phyloP scores from a whole-genome alignment of 148 eudicot genomes.

The Oxyria digyna region DNA sequence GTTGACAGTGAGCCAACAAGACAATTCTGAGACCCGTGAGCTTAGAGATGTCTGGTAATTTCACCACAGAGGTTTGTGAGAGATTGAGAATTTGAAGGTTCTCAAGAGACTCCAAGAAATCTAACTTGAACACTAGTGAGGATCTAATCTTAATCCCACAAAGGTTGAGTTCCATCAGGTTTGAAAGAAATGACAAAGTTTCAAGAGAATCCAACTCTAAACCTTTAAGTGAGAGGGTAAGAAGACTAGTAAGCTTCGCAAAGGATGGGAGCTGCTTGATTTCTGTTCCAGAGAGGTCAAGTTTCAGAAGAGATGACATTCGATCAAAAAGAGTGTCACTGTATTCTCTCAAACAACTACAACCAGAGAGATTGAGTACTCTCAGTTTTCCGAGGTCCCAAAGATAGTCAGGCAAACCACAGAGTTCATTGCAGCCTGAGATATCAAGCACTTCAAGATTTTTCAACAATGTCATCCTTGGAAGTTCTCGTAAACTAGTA shows the following conservation, averaged over 20 bases:
- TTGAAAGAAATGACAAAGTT: slow-evolving; percentile 8
- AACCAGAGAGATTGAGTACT: not conserved
- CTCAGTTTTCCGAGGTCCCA: not conserved
- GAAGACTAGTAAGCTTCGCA: slow-evolving; percentile 16
- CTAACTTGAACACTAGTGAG: slow-evolving; percentile 5
- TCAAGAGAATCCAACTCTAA: not conserved
- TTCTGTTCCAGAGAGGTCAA: not conserved
- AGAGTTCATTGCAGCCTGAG: slow-evolving; percentile 10
- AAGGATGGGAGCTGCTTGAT: slow-evolving; percentile 12
- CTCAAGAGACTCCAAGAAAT: slow-evolving; percentile 10
- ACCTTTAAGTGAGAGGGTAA: slow-evolving; percentile 15
- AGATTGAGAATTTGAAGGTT: slow-evolving; percentile 9
- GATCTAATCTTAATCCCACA: not conserved
- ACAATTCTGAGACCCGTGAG: slow-evolving; percentile 16
- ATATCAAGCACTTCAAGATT: slow-evolving; percentile 18
- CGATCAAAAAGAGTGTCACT: not conserved
- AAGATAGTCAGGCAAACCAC: not conserved
- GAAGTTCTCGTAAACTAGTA: slow-evolving; percentile 4
- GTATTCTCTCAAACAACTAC: not conserved
- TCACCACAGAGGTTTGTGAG: slow-evolving; percentile 7
- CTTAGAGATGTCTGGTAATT: slow-evolving; percentile 18
- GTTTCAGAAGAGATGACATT: not conserved
- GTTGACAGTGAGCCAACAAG: slow-evolving; percentile 12
- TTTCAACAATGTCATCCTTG: not conserved
- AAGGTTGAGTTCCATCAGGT: slow-evolving; percentile 21